Conservation (phyloP, 2,329 filamentous ascomycete species). For the Arthrinium puccinioides region DNA sequence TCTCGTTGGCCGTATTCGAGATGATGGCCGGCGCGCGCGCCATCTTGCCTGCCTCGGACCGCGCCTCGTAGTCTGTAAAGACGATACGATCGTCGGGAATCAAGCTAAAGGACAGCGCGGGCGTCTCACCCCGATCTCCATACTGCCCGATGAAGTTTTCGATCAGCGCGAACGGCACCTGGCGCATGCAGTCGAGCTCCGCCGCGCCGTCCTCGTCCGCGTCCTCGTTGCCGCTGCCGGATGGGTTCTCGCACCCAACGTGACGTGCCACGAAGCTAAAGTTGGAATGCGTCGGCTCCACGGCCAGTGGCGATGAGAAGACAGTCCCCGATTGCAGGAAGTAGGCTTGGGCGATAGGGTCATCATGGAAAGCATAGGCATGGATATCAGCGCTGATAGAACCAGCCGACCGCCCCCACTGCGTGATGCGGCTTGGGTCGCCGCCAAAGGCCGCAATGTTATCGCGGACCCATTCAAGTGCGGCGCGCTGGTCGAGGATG, state of each 20-base stretch:
- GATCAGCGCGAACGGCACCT: slow-evolving; percentile 17
- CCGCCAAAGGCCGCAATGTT: slow-evolving; percentile 29
- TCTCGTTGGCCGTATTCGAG: slow-evolving; percentile 25
- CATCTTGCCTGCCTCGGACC: slow-evolving; percentile 15
- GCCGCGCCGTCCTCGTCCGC: slow-evolving; percentile 7
- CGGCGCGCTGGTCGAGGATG: slow-evolving; percentile 25
- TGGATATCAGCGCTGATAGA: slow-evolving; percentile 3
- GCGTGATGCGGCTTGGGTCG: slow-evolving; percentile 8
- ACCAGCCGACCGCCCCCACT: slow-evolving; percentile 10
- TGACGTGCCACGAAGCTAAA: slow-evolving; percentile 27
- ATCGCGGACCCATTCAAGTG: slow-evolving; percentile 26
- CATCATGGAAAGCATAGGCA: slow-evolving; percentile 34
- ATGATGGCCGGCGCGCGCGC: slow-evolving; percentile 22
- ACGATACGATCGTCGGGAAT: slow-evolving; percentile 20
- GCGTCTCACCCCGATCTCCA: slow-evolving; percentile 10
- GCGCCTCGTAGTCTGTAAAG: slow-evolving; percentile 23
- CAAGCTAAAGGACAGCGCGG: slow-evolving; percentile 17
- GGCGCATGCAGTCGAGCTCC: slow-evolving; percentile 29
- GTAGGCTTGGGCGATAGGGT: slow-evolving; percentile 35
- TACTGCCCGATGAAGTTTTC: slow-evolving; percentile 11
- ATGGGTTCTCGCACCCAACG: slow-evolving; percentile 22
- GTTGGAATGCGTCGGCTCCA: slow-evolving; percentile 15
- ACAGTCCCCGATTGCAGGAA: slow-evolving; percentile 33
- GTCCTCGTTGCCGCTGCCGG: slow-evolving; percentile 6
- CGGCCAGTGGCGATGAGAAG: no score